Conservation (phyloP, 1,284 basidiomycete species). For the Naganishia cerealis region DNA sequence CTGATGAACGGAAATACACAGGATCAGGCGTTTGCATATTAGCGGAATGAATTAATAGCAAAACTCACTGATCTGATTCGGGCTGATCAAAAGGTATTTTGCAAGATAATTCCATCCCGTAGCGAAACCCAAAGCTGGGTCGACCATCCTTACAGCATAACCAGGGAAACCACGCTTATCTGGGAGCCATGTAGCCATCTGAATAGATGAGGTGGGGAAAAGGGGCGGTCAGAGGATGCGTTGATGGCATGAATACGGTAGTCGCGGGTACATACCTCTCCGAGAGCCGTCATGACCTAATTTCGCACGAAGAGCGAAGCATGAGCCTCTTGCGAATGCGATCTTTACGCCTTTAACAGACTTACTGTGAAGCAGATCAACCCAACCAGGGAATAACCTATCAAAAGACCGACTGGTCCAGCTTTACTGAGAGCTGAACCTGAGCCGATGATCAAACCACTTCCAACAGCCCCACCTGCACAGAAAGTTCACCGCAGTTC, state of each 20-base stretch:
- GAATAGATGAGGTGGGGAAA: background rate
- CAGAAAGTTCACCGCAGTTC: background rate
- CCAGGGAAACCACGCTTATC: slow-evolving; percentile 54
- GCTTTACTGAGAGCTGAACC: slow-evolving; percentile 53
- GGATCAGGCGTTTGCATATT: background rate
- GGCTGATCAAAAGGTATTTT: slow-evolving; percentile 53
- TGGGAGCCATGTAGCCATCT: slow-evolving; percentile 56
- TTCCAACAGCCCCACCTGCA: slow-evolving; percentile 60
- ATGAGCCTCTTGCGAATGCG: background rate
- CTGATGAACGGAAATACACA: slow-evolving; percentile 61
- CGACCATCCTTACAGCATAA: slow-evolving; percentile 53
- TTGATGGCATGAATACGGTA: background rate
- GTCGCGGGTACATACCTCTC: background rate
- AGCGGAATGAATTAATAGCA: background rate
- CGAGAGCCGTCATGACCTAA: slow-evolving; percentile 23
- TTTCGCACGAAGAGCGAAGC: background rate
- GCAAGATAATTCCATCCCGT: slow-evolving; percentile 43
- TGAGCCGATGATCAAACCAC: slow-evolving; percentile 73
- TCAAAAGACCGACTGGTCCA: slow-evolving; percentile 56
- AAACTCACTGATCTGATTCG: slow-evolving; percentile 50
- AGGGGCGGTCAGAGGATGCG: background rate
- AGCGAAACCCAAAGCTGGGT: slow-evolving; percentile 54
- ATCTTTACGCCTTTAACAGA: no score
- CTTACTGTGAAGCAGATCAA: slow-evolving; percentile 38
- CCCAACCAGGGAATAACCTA: slow-evolving; percentile 55